Conservation (phyloP, 2,329 filamentous ascomycete species). For the Ceratocystis huliohia region DNA sequence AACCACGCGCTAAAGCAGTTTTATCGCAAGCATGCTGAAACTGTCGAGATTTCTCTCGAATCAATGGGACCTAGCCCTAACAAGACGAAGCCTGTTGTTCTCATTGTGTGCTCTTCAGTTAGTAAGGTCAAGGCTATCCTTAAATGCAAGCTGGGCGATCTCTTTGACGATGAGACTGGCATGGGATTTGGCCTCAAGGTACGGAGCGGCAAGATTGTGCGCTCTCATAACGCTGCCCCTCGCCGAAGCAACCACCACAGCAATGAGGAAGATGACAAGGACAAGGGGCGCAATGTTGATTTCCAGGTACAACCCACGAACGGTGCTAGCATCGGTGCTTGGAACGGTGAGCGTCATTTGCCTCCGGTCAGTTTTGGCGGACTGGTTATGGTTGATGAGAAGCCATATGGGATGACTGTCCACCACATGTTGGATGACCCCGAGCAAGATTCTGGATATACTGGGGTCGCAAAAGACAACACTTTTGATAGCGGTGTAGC, state of each 20-base stretch:
- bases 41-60: conserved; percentile 64
- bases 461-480: conserved; percentile 12
- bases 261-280: conserved; percentile 24
- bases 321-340: conserved; percentile 87
- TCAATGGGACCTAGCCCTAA: conserved; percentile 57
- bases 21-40: conserved; percentile 61
- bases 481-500: neutral
- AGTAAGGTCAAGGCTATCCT: conserved; percentile 59
- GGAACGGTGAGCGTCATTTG: conserved; percentile 70
- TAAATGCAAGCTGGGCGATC: conserved; percentile 50
- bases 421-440: conserved; percentile 86
- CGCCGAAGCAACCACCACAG: neutral
- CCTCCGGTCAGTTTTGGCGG: conserved; percentile 87
- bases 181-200: conserved; percentile 54
- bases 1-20: conserved; percentile 58
- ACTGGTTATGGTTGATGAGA: conserved; percentile 69
- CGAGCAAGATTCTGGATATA: conserved; percentile 26
- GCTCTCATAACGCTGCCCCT: conserved; percentile 43
- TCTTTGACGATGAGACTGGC: conserved; percentile 48
- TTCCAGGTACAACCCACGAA: conserved; percentile 70
- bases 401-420: conserved; percentile 86
- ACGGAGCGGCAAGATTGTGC: conserved; percentile 53
- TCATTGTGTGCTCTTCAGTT: conserved; percentile 66
- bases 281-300: conserved; percentile 49
- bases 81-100: conserved; percentile 56